phyloP scores from a whole-genome alignment of 2,329 filamentous ascomycete species.

The Cyanodermella asteris region DNA sequence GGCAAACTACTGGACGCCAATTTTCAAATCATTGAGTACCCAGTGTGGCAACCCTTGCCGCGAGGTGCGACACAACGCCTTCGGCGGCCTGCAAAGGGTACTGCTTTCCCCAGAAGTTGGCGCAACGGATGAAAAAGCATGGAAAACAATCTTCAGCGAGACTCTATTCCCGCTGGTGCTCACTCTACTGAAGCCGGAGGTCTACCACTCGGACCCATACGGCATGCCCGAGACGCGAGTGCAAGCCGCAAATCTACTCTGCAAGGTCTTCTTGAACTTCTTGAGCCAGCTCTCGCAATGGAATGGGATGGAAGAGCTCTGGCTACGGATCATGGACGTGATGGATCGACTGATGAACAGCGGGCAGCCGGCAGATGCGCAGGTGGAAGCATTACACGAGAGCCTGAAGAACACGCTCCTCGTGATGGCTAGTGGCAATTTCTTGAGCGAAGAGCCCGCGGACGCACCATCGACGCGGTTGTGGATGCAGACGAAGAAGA shows the following conservation, averaged over 20 bases:
- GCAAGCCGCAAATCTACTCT: slow-evolving; percentile 72
- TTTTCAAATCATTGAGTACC: slow-evolving; percentile 67
- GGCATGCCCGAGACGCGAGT: slow-evolving; percentile 94
- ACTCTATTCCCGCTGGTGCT: slow-evolving; percentile 83
- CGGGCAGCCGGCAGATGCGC: slow-evolving; percentile 51
- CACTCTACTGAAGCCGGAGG: slow-evolving; percentile 74
- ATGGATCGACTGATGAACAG: slow-evolving; percentile 95
- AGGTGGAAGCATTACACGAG: slow-evolving; percentile 90
- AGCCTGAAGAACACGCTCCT: slow-evolving; percentile 89
- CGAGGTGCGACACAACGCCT: slow-evolving; percentile 74
- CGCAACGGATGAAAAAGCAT: slow-evolving; percentile 66
- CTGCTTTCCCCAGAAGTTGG: slow-evolving; percentile 69
- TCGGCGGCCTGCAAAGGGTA: slow-evolving; percentile 65
- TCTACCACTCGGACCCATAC: slow-evolving; percentile 71
- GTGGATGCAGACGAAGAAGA: slow-evolving; percentile 39
- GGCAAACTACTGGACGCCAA: slow-evolving; percentile 93
- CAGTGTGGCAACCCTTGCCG: slow-evolving; percentile 91
- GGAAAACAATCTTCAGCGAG: slow-evolving; percentile 86
- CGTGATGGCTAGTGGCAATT: slow-evolving; percentile 81
- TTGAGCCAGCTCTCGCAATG: slow-evolving; percentile 64
- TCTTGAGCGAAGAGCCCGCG: slow-evolving; percentile 31
- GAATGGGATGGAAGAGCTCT: slow-evolving; percentile 76
- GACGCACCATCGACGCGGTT: slow-evolving; percentile 29
- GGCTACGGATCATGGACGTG: slow-evolving; percentile 78
- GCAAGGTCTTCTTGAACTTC: slow-evolving; percentile 91